Conservation (phyloP, 345 rosid species). For the Euphorbia pulcherrima region DNA sequence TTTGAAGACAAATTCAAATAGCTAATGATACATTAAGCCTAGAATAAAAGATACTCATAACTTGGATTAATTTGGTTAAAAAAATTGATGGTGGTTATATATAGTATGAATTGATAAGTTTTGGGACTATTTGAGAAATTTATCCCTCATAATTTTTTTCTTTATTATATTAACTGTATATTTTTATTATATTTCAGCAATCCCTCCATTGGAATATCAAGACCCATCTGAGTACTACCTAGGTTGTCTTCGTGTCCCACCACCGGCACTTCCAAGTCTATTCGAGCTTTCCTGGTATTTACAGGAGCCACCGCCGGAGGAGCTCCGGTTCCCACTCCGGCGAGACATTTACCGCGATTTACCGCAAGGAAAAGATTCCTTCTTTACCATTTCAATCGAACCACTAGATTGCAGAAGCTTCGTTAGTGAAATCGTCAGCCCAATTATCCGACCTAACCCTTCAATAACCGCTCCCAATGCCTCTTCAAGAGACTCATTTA, state of each 20-base stretch:
- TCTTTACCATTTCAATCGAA: constrained; percentile 62
- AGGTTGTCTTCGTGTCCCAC: constrained; percentile 59
- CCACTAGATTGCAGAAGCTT: constrained; percentile 65
- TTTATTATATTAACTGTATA: too few species aligned
- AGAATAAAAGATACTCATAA: too few species aligned
- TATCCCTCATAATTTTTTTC: too few species aligned
- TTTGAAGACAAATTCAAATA: too few species aligned
- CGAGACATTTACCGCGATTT: constrained; percentile 75
- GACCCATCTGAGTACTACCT: constrained; percentile 81
- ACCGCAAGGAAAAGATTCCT: constrained; percentile 75
- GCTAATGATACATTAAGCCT: too few species aligned
- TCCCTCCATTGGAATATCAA: constrained; percentile 66
- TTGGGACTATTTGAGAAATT: too few species aligned
- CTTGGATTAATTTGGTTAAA: too few species aligned
- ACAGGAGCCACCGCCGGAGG: constrained; percentile 88
- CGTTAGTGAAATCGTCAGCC: constrained; percentile 53
- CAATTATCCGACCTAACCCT: constrained; percentile 57
- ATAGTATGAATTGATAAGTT: too few species aligned
- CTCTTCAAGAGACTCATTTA: constrained; percentile 68
- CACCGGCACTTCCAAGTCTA: constrained; percentile 55
- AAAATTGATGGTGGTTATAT: too few species aligned
- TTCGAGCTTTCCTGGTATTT: constrained; percentile 79
- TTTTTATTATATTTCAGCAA: constrained; percentile 43
- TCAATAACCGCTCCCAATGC: constrained; percentile 37
- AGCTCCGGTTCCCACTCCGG: constrained; percentile 71